A percentile compares a stretch with the other conserved stretches of the same genome.
phyloP scores from a whole-genome alignment of 768 basidiomycete genomes.

The Lentinula sp. region DNA sequence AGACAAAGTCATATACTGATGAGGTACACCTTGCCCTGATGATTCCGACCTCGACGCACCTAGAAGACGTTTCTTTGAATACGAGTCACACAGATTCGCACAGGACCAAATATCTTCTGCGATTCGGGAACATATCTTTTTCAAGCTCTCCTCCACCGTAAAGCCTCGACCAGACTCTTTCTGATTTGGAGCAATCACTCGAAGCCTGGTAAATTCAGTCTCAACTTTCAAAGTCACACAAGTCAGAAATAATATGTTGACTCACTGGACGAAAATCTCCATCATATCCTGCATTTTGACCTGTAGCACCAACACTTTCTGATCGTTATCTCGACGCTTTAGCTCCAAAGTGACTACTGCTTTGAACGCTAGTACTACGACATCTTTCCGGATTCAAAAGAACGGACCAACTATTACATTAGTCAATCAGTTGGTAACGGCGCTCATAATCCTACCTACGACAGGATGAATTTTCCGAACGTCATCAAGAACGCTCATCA shows the following conservation, averaged over 20 bases:
- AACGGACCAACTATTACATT: neutral
- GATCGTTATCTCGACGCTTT: slow-evolving; percentile 34
- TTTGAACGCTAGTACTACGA: slow-evolving; percentile 34
- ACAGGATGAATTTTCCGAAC: neutral
- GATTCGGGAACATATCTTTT: slow-evolving; percentile 16
- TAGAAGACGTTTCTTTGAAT: slow-evolving; percentile 16
- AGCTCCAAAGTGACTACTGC: slow-evolving; percentile 31
- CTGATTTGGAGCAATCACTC: slow-evolving; percentile 21
- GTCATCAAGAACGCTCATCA: slow-evolving; percentile 1
- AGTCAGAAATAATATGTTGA: neutral
- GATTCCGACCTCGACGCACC: slow-evolving; percentile 7
- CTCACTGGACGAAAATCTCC: slow-evolving; percentile 26
- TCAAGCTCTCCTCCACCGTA: slow-evolving; percentile 26
- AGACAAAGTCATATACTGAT: neutral
- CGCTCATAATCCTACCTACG: neutral
- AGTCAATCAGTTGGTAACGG: neutral
- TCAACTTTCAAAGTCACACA: neutral
- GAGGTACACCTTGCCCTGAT: neutral
- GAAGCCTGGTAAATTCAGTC: slow-evolving; percentile 18
- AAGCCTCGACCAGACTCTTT: slow-evolving; percentile 21
- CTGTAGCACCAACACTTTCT: slow-evolving; percentile 27
- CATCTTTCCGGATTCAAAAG: slow-evolving; percentile 7
- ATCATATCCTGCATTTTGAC: slow-evolving; percentile 37
- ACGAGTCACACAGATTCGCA: slow-evolving; percentile 24
- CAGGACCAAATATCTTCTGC: slow-evolving; percentile 26